A percentile compares a stretch with the other conserved stretches of the same genome.
phyloP scores from a whole-genome alignment of 805 yeast genomes.

The Sugiyamaella boreocaroliniensis region DNA sequence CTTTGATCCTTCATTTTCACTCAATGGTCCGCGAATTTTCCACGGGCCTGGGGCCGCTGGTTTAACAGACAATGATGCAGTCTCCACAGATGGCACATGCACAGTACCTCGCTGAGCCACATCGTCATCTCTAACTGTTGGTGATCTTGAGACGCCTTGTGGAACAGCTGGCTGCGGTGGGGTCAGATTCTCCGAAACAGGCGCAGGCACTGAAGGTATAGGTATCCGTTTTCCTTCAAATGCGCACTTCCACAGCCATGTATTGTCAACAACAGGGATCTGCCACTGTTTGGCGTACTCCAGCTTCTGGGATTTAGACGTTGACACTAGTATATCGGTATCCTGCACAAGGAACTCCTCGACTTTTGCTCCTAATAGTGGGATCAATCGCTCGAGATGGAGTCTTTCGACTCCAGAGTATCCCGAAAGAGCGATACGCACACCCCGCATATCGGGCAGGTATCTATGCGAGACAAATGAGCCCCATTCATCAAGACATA shows the following conservation, averaged over 20 bases:
- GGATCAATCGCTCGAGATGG: conserved; percentile 60
- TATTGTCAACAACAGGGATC: conserved; percentile 32
- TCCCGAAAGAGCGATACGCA: conserved; percentile 55
- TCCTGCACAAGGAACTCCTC: conserved; percentile 42
- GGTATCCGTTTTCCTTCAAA: conserved; percentile 21
- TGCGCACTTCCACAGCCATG: conserved; percentile 36
- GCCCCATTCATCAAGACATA: conserved; percentile 58
- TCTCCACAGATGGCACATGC: too few relatives aligned
- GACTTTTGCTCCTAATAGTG: conserved; percentile 45
- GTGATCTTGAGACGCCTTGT: not conserved
- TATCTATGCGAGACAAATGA: conserved; percentile 29
- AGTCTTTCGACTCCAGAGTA: conserved; percentile 70
- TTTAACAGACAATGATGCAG: not conserved
- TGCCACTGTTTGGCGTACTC: conserved; percentile 31
- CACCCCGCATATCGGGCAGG: conserved; percentile 22
- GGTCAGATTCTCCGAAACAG: not conserved
- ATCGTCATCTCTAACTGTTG: not conserved
- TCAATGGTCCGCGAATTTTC: not conserved
- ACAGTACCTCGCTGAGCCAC: not conserved
- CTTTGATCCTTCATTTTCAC: not conserved
- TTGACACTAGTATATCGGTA: conserved; percentile 48
- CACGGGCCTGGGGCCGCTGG: not conserved
- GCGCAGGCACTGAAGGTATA: not conserved
- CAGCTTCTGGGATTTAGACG: conserved; percentile 26
- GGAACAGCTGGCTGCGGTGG: not conserved